phyloP scores from a whole-genome alignment of 1,139 yeast genomes.

The Tardiomyces depauwii region DNA sequence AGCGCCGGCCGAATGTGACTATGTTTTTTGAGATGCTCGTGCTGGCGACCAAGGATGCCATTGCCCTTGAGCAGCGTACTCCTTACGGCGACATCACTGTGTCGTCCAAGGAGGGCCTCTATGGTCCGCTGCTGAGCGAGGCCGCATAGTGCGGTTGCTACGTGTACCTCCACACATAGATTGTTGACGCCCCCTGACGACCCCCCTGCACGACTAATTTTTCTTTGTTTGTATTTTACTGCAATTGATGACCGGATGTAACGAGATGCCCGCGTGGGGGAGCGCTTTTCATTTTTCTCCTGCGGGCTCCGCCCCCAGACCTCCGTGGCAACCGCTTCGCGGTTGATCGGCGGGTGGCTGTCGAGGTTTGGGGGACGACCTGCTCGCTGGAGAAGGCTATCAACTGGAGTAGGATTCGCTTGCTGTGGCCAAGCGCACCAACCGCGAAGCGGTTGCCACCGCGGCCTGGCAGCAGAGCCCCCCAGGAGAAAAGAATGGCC shows the following conservation, averaged over 20 bases:
- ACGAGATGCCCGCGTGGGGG: too few relatives aligned
- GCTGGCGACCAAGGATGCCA: constrained; percentile 67
- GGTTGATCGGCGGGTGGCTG: too few relatives aligned
- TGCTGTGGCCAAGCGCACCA: too few relatives aligned
- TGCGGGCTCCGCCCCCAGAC: too few relatives aligned
- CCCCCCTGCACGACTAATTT: neutral
- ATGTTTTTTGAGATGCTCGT: constrained; percentile 78
- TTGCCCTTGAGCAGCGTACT: constrained; percentile 48
- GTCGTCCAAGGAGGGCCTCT: constrained; percentile 39
- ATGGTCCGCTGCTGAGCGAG: constrained; percentile 17
- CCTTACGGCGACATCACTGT: constrained; percentile 53
- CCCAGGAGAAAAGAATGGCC: too few relatives aligned
- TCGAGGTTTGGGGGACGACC: too few relatives aligned
- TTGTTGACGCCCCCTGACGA: neutral
- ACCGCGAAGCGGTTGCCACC: too few relatives aligned
- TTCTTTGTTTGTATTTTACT: neutral
- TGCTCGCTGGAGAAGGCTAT: too few relatives aligned
- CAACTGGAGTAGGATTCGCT: too few relatives aligned
- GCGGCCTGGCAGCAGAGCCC: too few relatives aligned
- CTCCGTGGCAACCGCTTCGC: too few relatives aligned
- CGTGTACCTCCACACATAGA: neutral
- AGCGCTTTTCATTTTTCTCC: too few relatives aligned
- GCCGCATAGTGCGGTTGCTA: neutral
- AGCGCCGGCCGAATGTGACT: constrained; percentile 29
- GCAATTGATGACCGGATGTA: neutral